A percentile compares a stretch with the other conserved stretches of the same genome.
Conservation (phyloP, 164 flowering plant species). For the Liquidambar formosana region DNA sequence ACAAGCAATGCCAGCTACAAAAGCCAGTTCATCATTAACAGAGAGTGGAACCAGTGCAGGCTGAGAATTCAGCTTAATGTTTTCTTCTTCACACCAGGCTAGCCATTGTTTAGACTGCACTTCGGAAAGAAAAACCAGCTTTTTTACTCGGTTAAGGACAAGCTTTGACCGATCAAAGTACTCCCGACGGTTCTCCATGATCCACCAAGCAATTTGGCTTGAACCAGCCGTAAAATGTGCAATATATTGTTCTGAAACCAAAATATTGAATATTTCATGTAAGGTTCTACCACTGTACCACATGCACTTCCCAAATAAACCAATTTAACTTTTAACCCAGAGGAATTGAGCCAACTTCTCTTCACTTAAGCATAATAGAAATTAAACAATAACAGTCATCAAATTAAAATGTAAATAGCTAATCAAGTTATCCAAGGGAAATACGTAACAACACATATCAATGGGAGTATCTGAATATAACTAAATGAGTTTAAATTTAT, state of each 20-base stretch:
- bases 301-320: background rate
- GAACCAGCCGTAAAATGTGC: conserved; percentile 67
- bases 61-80: conserved; percentile 58
- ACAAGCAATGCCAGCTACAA: conserved; percentile 82
- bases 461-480: too few relatives aligned
- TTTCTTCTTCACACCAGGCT: conserved; percentile 90
- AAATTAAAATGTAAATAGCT: too few relatives aligned
- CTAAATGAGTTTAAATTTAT: too few relatives aligned
- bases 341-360: background rate
- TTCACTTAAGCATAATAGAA: background rate
- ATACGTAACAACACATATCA: too few relatives aligned
- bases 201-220: conserved; percentile 95
- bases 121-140: conserved; percentile 79
- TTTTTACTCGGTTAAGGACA: conserved; percentile 72
- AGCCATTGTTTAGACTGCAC: conserved; percentile 89
- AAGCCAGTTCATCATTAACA: conserved; percentile 93
- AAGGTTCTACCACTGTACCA: background rate
- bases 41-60: conserved; percentile 78
- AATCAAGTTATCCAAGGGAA: too few relatives aligned
- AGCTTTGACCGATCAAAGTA: conserved; percentile 82
- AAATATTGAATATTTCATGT: conserved; percentile 9
- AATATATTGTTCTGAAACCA: conserved; percentile 76
- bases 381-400: background rate
- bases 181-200: conserved; percentile 93
- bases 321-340: background rate